Conservation (phyloP, 2,329 filamentous ascomycete genomes). For the Didymella segeticola region DNA sequence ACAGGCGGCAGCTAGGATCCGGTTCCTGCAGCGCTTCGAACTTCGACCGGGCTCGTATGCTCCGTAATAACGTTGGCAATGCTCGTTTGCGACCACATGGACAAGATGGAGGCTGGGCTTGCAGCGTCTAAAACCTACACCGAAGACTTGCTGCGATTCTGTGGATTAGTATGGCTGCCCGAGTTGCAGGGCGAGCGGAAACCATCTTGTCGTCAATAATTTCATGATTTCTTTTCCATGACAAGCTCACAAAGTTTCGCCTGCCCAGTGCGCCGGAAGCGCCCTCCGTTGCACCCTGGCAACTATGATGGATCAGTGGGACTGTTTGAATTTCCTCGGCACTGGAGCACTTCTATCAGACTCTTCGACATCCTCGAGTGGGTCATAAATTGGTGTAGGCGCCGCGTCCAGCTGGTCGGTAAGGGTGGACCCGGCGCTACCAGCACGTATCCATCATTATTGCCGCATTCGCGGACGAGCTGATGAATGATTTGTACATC, state of each 20-base stretch:
- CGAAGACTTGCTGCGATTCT: background rate
- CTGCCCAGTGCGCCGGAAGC: slow-evolving; percentile 1
- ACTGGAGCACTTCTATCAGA: background rate
- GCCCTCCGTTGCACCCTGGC: background rate
- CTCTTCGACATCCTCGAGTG: background rate
- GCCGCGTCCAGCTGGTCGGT: slow-evolving; percentile 3
- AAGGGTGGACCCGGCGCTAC: background rate
- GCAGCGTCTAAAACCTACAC: background rate
- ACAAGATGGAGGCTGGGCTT: background rate
- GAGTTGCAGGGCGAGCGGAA: background rate
- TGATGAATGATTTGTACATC: background rate
- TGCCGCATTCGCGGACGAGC: background rate
- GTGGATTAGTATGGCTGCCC: background rate
- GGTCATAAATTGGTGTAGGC: background rate
- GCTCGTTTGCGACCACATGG: background rate
- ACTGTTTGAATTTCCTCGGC: background rate
- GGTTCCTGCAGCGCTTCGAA: slow-evolving; percentile 16
- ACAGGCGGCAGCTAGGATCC: slow-evolving; percentile 24
- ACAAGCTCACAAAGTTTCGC: slow-evolving; percentile 6
- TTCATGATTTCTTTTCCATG: background rate
- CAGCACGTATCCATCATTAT: background rate
- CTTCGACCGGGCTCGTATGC: background rate
- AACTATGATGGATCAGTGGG: slow-evolving; percentile 14
- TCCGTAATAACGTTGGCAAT: slow-evolving; percentile 2
- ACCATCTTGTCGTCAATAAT: background rate